phyloP scores from a whole-genome alignment of 306 rosid species.

The Cucumis sativus region DNA sequence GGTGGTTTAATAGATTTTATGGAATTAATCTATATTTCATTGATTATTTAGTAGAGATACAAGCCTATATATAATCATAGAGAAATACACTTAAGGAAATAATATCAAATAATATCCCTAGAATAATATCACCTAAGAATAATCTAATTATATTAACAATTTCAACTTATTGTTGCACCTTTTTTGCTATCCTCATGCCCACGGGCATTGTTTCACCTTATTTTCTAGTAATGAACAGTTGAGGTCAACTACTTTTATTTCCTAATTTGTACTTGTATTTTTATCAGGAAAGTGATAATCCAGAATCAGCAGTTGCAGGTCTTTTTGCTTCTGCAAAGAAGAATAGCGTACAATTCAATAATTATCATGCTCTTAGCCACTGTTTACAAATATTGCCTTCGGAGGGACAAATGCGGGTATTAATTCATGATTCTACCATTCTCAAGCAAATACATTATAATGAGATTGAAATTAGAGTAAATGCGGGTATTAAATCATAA shows the following conservation, averaged over 20 bases:
- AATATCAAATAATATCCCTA: too few species aligned
- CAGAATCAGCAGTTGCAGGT: conserved; percentile 68
- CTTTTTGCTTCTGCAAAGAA: conserved; percentile 66
- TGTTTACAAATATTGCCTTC: conserved; percentile 73
- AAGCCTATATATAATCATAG: too few species aligned
- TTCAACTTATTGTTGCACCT: not conserved
- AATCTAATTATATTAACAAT: too few species aligned
- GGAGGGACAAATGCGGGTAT: conserved; percentile 62
- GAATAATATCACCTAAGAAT: too few species aligned
- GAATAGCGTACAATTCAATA: conserved; percentile 27
- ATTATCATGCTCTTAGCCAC: conserved; percentile 36
- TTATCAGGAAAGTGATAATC: conserved; percentile 63
- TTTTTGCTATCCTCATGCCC: not conserved
- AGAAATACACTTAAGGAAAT: too few species aligned
- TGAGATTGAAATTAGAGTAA: not conserved
- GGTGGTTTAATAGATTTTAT: too few species aligned
- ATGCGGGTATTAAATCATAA: conserved; percentile 30
- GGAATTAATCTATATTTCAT: too few species aligned
- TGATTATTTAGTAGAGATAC: too few species aligned
- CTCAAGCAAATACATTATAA: not conserved
- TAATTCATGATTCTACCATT: not conserved
- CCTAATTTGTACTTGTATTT: conserved; percentile 7
- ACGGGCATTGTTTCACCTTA: not conserved
- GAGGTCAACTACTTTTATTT: conserved; percentile 1
- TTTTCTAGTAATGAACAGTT: not conserved